phyloP scores from a whole-genome alignment of 805 yeast genomes.

The Ogataea corticis region DNA sequence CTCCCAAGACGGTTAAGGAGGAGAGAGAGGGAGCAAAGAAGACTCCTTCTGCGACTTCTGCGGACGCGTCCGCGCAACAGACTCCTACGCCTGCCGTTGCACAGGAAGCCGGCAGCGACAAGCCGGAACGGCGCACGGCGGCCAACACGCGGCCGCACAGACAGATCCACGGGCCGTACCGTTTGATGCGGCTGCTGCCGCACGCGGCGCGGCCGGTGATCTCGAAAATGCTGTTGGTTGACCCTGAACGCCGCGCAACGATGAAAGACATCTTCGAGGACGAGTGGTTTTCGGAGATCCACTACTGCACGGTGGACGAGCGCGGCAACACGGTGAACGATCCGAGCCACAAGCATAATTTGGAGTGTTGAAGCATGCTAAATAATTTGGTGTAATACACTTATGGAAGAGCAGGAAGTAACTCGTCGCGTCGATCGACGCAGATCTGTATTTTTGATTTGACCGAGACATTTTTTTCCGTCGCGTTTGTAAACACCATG shows the following conservation, averaged over 20 bases:
- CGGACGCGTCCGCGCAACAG: neutral
- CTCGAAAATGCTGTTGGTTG: conserved; percentile 63
- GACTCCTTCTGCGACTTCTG: no score
- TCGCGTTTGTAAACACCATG: conserved; percentile 1
- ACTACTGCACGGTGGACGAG: conserved; percentile 55
- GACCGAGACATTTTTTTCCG: neutral
- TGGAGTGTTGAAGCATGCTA: conserved; percentile 28
- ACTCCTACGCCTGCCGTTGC: conserved; percentile 5
- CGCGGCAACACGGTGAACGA: conserved; percentile 43
- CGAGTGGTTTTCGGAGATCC: conserved; percentile 68
- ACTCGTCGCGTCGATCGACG: conserved; percentile 12
- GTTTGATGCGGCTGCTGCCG: conserved; percentile 77
- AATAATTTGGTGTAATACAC: neutral
- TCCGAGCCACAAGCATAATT: conserved; percentile 52
- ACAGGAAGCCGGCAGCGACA: conserved; percentile 18
- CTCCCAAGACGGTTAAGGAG: neutral
- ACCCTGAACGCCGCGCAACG: conserved; percentile 62
- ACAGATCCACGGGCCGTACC: conserved; percentile 79
- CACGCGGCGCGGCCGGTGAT: conserved; percentile 81
- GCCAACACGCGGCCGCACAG: conserved; percentile 40
- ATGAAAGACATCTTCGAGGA: conserved; percentile 65
- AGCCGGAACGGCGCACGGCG: conserved; percentile 38
- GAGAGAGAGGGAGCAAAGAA: no score
- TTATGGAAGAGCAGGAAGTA: neutral
- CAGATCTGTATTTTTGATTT: neutral